Conservation (phyloP, 2,329 filamentous ascomycete genomes). For the Botrytis deweyae region DNA sequence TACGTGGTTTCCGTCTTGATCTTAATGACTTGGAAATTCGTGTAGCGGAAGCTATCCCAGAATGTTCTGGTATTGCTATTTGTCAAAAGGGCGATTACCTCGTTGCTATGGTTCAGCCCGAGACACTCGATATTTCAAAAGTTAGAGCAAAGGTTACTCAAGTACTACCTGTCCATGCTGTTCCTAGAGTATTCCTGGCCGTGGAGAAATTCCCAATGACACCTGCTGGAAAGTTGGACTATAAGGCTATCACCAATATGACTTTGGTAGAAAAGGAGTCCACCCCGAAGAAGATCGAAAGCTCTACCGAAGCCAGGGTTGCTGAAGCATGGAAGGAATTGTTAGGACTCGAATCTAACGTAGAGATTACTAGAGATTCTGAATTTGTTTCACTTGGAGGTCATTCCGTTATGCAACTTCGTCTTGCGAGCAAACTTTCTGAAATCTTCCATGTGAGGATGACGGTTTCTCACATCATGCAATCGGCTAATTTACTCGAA, state of each 20-base stretch:
- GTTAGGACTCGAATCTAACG: constrained; percentile 22
- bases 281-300: background rate
- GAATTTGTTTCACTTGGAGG: constrained; percentile 38
- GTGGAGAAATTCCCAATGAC: constrained; percentile 39
- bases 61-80: constrained; percentile 34
- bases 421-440: constrained; percentile 25
- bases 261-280: background rate
- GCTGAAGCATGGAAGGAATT: constrained; percentile 24
- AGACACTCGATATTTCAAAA: constrained; percentile 10
- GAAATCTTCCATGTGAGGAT: constrained; percentile 23
- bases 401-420: constrained; percentile 35
- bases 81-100: constrained; percentile 33
- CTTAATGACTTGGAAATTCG: constrained; percentile 43
- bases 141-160: constrained; percentile 21
- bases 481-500: constrained; percentile 10
- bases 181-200: constrained; percentile 34
- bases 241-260: constrained; percentile 33
- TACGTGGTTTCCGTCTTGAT: constrained; percentile 44
- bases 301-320: constrained; percentile 13
- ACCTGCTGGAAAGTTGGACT: constrained; percentile 39
- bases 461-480: constrained; percentile 29
- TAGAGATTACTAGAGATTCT: constrained; percentile 24
- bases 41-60: constrained; percentile 27
- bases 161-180: constrained; percentile 33
- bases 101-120: constrained; percentile 37